Conservation (phyloP, 2,329 filamentous ascomycete species). For the Dactylellina drechsleri region DNA sequence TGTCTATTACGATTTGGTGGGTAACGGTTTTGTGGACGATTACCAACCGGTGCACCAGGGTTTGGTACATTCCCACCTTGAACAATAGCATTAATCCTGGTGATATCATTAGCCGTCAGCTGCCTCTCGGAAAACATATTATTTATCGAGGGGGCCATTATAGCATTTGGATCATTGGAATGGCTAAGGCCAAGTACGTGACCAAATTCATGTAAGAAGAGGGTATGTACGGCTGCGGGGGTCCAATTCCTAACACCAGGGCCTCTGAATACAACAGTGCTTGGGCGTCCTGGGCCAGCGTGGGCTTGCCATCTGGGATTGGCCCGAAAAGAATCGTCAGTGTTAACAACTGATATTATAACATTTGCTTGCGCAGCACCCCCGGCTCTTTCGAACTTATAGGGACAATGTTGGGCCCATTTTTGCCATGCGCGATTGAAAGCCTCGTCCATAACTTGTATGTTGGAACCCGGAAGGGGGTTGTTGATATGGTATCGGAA, state of each 20-base stretch:
- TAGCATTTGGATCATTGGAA: constrained; percentile 12
- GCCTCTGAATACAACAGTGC: too few species aligned
- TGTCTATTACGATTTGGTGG: background rate
- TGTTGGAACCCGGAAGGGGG: too few species aligned
- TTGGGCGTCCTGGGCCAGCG: too few species aligned
- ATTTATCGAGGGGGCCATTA: constrained; percentile 18
- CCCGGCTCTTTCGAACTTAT: too few species aligned
- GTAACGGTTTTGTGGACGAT: background rate
- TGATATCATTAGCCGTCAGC: constrained; percentile 1
- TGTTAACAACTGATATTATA: too few species aligned
- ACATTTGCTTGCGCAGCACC: too few species aligned
- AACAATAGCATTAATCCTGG: background rate
- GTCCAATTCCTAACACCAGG: background rate
- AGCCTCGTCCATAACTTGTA: too few species aligned
- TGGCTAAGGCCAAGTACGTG: constrained; percentile 17
- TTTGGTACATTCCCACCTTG: background rate
- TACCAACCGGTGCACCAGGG: background rate
- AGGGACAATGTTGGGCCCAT: too few species aligned
- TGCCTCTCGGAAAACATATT: constrained; percentile 22
- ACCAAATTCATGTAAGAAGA: constrained; percentile 30
- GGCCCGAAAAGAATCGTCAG: too few species aligned
- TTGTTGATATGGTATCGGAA: too few species aligned
- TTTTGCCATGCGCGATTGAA: too few species aligned
- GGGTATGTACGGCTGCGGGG: constrained; percentile 12
- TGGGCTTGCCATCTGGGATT: too few species aligned